phyloP scores from a whole-genome alignment of 1,284 basidiomycete species.

The Ustilago loliicola region DNA sequence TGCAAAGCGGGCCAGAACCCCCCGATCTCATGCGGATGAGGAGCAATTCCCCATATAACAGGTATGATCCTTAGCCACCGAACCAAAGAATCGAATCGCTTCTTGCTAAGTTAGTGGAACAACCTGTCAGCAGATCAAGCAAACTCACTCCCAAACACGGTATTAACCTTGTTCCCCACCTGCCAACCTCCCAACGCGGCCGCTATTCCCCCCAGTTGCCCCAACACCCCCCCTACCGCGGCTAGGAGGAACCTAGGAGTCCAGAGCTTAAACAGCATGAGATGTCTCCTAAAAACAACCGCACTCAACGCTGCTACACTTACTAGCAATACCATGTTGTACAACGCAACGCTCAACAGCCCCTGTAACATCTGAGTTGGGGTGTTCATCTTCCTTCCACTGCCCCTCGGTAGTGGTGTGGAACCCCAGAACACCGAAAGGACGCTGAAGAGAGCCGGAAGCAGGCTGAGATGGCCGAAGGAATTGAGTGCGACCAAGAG shows the following conservation, averaged over 20 bases:
- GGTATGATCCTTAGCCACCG: too few relatives aligned
- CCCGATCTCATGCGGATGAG: too few relatives aligned
- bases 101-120: too few relatives aligned
- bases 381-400: slow-evolving; percentile 19
- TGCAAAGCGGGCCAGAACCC: too few relatives aligned
- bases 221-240: slow-evolving; percentile 73
- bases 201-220: slow-evolving; percentile 72
- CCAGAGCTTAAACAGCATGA: slow-evolving; percentile 99
- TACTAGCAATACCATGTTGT: slow-evolving; percentile 76
- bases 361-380: slow-evolving; percentile 72
- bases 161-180: slow-evolving; percentile 49
- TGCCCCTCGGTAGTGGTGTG: slow-evolving; percentile 73
- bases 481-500: slow-evolving; percentile 85
- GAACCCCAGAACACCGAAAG: slow-evolving; percentile 90
- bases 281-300: slow-evolving; percentile 82
- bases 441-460: slow-evolving; percentile 77
- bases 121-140: slow-evolving; percentile 7
- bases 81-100: too few relatives aligned
- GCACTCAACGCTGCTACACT: slow-evolving; percentile 76
- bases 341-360: slow-evolving; percentile 78
- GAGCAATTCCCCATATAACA: too few relatives aligned
- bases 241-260: slow-evolving; percentile 91
- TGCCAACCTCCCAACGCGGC: slow-evolving; percentile 47
- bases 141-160: slow-evolving; percentile 52
- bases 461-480: slow-evolving; percentile 79